These are phyloP conservation scores for Paecilomyces sp. DNA, from an alignment of 2,329 filamentous ascomycete genomes.

Conservation along the genomic window DNA sequence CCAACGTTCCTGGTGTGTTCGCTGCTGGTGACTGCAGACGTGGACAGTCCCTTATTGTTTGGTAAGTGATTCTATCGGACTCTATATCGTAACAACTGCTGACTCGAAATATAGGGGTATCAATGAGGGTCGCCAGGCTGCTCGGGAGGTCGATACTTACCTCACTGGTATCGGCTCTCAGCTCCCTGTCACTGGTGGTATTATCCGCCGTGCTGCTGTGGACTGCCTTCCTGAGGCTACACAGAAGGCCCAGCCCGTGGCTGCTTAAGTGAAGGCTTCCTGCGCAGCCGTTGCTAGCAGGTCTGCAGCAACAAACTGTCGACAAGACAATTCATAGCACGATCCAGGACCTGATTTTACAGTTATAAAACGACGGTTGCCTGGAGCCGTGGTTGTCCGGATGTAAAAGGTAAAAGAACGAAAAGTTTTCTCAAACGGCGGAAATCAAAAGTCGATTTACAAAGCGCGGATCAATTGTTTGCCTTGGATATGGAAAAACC, in stretches of 20 bases:
- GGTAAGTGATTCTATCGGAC: slow-evolving; percentile 50
- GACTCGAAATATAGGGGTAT: slow-evolving; percentile 60
- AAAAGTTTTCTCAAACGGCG: neutral
- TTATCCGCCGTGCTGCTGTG: slow-evolving; percentile 68
- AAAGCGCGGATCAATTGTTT: neutral
- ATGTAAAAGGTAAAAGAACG: neutral
- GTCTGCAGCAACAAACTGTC: neutral
- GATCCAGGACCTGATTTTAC: neutral
- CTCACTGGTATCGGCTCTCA: slow-evolving; percentile 68
- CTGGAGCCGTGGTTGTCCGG: neutral
- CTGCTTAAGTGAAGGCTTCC: slow-evolving; percentile 16
- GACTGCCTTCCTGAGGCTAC: slow-evolving; percentile 32
- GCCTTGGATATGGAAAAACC: neutral
- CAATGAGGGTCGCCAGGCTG: slow-evolving; percentile 90
- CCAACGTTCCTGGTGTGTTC: slow-evolving; percentile 82
- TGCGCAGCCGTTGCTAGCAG: neutral
- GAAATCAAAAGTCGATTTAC: neutral
- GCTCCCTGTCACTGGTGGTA: slow-evolving; percentile 86
- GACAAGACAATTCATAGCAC: neutral
- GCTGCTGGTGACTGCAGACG: slow-evolving; percentile 92
- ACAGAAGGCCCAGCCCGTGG: slow-evolving; percentile 17
- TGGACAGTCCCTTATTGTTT: slow-evolving; percentile 92
- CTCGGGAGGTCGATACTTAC: slow-evolving; percentile 84
- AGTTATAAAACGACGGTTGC: neutral
- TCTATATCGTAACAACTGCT: slow-evolving; percentile 3